Evolutionary conservation across 2,329 filamentous ascomycete species (phyloP).

Genomic region (Dryadomyces sulphureus): DNA sequence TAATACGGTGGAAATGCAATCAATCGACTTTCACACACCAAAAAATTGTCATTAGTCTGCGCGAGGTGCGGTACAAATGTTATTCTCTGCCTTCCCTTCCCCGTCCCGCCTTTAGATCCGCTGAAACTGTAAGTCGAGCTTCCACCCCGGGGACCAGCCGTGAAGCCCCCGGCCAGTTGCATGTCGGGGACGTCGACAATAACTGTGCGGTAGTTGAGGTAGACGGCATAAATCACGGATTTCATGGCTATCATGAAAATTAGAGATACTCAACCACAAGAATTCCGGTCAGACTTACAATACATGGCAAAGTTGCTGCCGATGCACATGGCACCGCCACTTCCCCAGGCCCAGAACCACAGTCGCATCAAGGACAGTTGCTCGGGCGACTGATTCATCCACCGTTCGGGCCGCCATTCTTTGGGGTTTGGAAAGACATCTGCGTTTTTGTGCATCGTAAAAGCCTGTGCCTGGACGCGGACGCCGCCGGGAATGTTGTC

Average conservation of each 20-base stretch:
- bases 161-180: not conserved
- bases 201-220: not conserved
- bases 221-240: not conserved
- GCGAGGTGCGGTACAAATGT: no score
- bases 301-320: constrained; percentile 3
- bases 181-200: not conserved
- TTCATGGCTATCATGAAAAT: not conserved
- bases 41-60: no score
- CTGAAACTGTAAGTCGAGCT: not conserved
- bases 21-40: no score
- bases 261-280: no score
- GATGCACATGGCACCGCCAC: constrained; percentile 3
- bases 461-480: not conserved
- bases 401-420: not conserved
- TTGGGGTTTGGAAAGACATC: constrained; percentile 1
- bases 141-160: not conserved
- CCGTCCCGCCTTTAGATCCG: no score
- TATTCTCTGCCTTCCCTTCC: no score
- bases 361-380: constrained; percentile 2
- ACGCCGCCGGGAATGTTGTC: constrained; percentile 1
- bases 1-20: no score
- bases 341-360: constrained; percentile 4
- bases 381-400: constrained; percentile 2
- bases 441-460: not conserved
- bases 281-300: not conserved